Base-by-base conservation (phyloP, 306 rosid genomes). In the Clitoria ternatea region DNA sequence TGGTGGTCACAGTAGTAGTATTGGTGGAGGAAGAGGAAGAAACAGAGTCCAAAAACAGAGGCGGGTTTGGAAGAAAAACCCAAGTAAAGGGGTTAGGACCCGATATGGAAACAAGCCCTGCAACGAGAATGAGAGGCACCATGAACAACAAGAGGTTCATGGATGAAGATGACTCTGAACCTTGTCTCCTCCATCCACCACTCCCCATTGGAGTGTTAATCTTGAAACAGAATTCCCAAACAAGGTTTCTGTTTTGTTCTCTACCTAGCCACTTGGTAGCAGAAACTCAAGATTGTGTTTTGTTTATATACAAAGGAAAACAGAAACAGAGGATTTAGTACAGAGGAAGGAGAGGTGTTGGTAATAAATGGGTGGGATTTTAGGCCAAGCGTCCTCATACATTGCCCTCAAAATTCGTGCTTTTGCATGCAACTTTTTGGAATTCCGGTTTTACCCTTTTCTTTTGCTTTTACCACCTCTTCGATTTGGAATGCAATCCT, bases 361-460 rank as follows among this genome's bases (percentile, higher is more conserved):
- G 88, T 81, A 71, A 81, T 84, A 79, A 81, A 85, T 85, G 73
- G 92, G 70, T 81, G 75, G 56, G 17, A 55, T 72, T 2, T 66
- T 74, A 71, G 65, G 86, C 90, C 96, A 88, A 66, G 84, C 88
- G 91, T 84, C 86, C 54, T 77, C 77, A 14, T 62, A 39, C 49
- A 35, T 50, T 22, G 5, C 7, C 74, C 89, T 82, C 70, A 80
- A 73, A 14, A 47, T 70, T 61, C 45, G 81, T 67, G 80, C 73
- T 67, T 23, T 61, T 69, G 71, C 97, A 94, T 90, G 97, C 98
- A 87, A 82, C 61, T 60, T 90, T 79, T 61, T 13, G 12, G 14
- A 7, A 15, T 86, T 66, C 92, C 90, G 0, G 1, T 78, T 85
- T 23, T 85, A 13, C 88, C 90, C 90, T 55, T 56, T 1, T 4